Evolutionary conservation across 139 green algal species (phyloP), one percentile per base, ranked within the genome.

Genomic region (Spirogloea muscicola): DNA sequence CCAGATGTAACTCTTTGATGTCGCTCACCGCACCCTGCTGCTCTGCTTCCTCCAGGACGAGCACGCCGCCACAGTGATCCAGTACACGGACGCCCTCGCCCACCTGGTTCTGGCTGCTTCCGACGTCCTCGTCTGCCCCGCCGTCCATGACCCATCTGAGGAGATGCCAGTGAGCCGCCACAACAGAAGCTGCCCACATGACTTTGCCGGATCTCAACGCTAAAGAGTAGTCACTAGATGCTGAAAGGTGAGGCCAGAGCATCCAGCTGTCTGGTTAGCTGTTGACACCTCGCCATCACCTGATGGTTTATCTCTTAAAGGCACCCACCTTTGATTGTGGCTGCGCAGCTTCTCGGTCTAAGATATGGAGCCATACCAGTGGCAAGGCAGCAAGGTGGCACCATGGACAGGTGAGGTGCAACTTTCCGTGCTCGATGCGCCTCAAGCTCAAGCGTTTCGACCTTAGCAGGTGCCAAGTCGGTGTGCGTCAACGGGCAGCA

Each of bases 331-430:
- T 3, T 29, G 27, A 59, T 29, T 60, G 6, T 3, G 27, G 27
- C 16, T n/a, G 5, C 49, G 3, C 66, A 74, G 66, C n/a, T 74
- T n/a, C 46, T 74, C 7, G 66, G n/a, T 27, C 34, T 68, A 29
- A 25, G 55, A 13, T 74, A 74, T 27, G 66, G 66, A 2, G 66
- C 66, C 4, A 27, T 74, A 27, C 66, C 66, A 25, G 66, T 74
- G 48, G 66, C 48, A 7, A 44, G 66, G 3, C 66, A 74, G 31
- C 66, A 62, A 62, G n/a, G n/a, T n/a, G n/a, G n/a, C n/a, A n/a
- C n/a, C n/a, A n/a, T n/a, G n/a, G n/a, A n/a, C n/a, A n/a, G n/a
- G n/a, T n/a, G n/a, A n/a, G n/a, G n/a, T n/a, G n/a, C n/a, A n/a
- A n/a, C n/a, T n/a, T n/a, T n/a, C n/a, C n/a, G n/a, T n/a, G n/a